Evolutionary conservation across 305 asterid species (phyloP).

Genomic region (Fraxinus angustifolia): DNA sequence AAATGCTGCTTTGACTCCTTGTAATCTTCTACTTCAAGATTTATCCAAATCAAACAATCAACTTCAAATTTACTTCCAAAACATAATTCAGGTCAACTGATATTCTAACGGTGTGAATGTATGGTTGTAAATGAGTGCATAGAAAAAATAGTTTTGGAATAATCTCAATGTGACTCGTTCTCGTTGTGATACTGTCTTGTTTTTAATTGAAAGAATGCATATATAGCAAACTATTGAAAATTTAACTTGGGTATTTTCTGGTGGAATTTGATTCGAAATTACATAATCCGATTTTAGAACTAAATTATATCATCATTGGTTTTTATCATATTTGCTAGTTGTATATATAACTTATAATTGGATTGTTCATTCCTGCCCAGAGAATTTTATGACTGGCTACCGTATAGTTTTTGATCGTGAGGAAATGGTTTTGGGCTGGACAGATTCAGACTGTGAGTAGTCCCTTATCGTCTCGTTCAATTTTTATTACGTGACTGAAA

Average conservation of each 20-base stretch:
- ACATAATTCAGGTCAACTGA: too few relatives aligned
- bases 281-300: neutral
- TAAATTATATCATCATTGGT: neutral
- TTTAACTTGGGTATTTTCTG: neutral
- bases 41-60: too few relatives aligned
- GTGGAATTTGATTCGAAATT: neutral
- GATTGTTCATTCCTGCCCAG: conserved; percentile 35
- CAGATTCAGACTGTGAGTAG: conserved; percentile 69
- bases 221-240: neutral
- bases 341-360: neutral
- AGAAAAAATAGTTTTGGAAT: too few relatives aligned
- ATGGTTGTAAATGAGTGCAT: too few relatives aligned
- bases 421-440: conserved; percentile 90
- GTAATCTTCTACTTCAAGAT: too few relatives aligned
- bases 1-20: too few relatives aligned
- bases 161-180: neutral
- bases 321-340: neutral
- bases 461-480: neutral
- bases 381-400: conserved; percentile 83
- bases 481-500: neutral
- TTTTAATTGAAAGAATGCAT: neutral
- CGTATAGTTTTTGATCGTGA: conserved; percentile 80
- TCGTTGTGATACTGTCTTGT: neutral
- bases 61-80: too few relatives aligned
- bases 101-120: too few relatives aligned